phyloP scores from a whole-genome alignment of 169 alveolate genomes.

The Plasmodium blacklocki region DNA sequence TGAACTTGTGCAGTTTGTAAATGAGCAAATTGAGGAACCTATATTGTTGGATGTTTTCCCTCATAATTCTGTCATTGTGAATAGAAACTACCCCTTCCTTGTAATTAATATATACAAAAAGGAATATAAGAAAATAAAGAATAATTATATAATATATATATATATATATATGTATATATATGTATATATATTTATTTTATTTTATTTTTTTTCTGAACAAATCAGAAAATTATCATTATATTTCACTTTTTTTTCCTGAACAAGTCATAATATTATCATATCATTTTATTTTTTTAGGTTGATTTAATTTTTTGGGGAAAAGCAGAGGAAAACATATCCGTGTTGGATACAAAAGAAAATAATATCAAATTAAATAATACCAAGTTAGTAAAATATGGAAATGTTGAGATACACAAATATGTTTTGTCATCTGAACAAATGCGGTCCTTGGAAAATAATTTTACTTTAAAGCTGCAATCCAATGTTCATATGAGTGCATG shows the following conservation, averaged over 20 bases:
- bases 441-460: slow-evolving; percentile 2
- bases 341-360: slow-evolving; percentile 14
- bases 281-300: slow-evolving; percentile 8
- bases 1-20: slow-evolving; percentile 34
- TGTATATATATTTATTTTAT: no score
- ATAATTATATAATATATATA: neutral
- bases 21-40: slow-evolving; percentile 7
- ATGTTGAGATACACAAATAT: slow-evolving; percentile 34
- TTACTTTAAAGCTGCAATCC: slow-evolving; percentile 12
- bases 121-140: neutral
- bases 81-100: slow-evolving; percentile 20
- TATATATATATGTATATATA: no score
- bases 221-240: no score
- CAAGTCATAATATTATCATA: no score
- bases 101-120: slow-evolving; percentile 14
- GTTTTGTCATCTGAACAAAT: slow-evolving; percentile 38
- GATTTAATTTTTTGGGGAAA: slow-evolving; percentile 50
- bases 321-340: neutral
- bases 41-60: slow-evolving; percentile 45
- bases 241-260: no score
- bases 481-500: slow-evolving; percentile 28
- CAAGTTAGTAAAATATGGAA: slow-evolving; percentile 11
- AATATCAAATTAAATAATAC: neutral
- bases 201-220: no score
- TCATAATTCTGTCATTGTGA: slow-evolving; percentile 26